phyloP scores from a whole-genome alignment of 2,329 filamentous ascomycete species.

The Nectriaceae sp. region DNA sequence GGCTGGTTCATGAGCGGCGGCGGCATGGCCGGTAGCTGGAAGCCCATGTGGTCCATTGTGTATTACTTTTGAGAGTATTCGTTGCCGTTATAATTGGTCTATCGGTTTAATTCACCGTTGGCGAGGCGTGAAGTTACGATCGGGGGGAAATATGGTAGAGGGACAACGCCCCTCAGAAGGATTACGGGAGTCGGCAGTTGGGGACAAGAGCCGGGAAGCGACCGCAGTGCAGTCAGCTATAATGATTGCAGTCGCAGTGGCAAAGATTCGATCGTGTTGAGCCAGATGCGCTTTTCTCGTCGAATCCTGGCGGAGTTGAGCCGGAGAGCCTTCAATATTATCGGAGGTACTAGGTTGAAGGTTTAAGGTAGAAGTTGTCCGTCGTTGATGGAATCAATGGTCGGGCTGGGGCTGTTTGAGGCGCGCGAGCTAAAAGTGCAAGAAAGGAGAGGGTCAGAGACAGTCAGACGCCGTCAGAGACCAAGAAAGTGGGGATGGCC shows the following conservation, averaged over 20 bases:
- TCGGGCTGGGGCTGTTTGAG: background rate
- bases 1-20: constrained; percentile 66
- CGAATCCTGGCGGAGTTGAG: background rate
- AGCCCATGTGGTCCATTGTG: constrained; percentile 52
- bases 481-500: no score
- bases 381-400: background rate
- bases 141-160: background rate
- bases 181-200: background rate
- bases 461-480: no score
- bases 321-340: background rate
- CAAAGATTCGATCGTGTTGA: background rate
- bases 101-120: no score
- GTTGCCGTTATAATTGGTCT: background rate
- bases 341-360: background rate
- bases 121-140: background rate
- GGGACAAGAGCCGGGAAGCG: background rate
- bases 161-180: background rate
- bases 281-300: background rate
- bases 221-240: background rate
- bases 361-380: background rate
- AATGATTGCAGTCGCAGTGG: background rate
- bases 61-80: constrained; percentile 1
- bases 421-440: no score
- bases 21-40: constrained; percentile 59
- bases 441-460: no score